phyloP scores from a whole-genome alignment of 2,329 filamentous ascomycete species.

The Metarhizium humberi region DNA sequence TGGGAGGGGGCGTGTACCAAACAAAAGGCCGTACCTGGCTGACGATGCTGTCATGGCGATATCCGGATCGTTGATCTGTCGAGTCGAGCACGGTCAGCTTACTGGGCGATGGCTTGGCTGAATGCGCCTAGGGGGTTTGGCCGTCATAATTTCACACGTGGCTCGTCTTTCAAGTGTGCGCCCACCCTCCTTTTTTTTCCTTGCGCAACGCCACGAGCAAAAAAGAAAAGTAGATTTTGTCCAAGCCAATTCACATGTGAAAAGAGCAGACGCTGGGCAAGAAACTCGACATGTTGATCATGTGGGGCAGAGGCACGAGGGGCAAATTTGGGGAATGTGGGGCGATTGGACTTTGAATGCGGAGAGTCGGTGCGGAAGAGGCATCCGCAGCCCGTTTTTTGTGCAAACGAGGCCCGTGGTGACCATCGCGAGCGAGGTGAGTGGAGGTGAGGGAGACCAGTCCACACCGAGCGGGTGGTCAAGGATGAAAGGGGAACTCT shows the following conservation, averaged over 20 bases:
- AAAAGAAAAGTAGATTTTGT: not conserved
- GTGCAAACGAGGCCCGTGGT: not conserved
- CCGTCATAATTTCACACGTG: no score
- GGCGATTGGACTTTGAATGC: not conserved
- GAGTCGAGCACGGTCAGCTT: conserved; percentile 1
- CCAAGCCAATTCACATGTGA: conserved; percentile 1
- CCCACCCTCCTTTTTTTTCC: not conserved
- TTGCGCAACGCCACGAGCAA: not conserved
- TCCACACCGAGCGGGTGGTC: not conserved
- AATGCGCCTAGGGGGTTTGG: no score
- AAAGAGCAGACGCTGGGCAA: not conserved
- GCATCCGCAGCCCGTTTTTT: not conserved
- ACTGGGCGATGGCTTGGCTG: not conserved
- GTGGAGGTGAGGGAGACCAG: not conserved
- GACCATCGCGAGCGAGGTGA: not conserved
- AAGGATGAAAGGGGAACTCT: not conserved
- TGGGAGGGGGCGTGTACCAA: conserved; percentile 5
- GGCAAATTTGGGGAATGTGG: not conserved
- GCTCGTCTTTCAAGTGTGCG: no score
- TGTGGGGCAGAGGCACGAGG: not conserved
- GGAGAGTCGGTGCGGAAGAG: not conserved
- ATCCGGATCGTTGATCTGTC: conserved; percentile 26
- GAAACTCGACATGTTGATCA: not conserved
- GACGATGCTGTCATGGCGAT: conserved; percentile 23
- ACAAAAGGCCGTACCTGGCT: conserved; percentile 6